Conservation (phyloP, 768 basidiomycete genomes). For the Pisolithus albus region DNA sequence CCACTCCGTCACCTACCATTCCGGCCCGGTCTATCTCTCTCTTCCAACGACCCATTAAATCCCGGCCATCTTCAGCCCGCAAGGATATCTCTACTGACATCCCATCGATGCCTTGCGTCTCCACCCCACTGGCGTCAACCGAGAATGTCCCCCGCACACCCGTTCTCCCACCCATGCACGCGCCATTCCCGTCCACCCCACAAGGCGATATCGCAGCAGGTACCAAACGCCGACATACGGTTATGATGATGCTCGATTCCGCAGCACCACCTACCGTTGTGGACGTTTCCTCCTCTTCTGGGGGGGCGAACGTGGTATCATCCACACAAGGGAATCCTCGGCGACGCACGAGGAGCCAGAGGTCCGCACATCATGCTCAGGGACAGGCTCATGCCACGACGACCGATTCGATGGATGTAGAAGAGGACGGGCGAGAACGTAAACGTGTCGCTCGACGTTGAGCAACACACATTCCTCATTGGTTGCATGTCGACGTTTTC, state of each 20-base stretch:
- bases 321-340: constrained; percentile 30
- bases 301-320: constrained; percentile 21
- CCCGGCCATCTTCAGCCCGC: constrained; percentile 22
- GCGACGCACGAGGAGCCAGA: constrained; percentile 51
- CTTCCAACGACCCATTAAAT: constrained; percentile 22
- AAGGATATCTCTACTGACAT: constrained; percentile 20
- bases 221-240: constrained; percentile 68
- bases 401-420: constrained; percentile 62
- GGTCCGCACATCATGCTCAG: constrained; percentile 33
- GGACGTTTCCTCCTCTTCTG: constrained; percentile 27
- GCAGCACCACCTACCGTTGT: constrained; percentile 34
- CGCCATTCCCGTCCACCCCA: constrained; percentile 21
- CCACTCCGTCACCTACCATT: constrained; percentile 25
- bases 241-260: constrained; percentile 72
- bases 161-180: constrained; percentile 6
- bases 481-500: too few species aligned
- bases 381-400: constrained; percentile 32
- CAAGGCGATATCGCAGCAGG: constrained; percentile 41
- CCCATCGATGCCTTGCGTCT: constrained; percentile 11
- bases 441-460: constrained; percentile 66
- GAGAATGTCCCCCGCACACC: constrained; percentile 26
- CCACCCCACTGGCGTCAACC: constrained; percentile 21
- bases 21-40: constrained; percentile 10
- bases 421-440: constrained; percentile 69
- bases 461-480: not conserved